Evolutionary conservation across 2,329 filamentous ascomycete species (phyloP).

Genomic region (Alternaria postmessia): DNA sequence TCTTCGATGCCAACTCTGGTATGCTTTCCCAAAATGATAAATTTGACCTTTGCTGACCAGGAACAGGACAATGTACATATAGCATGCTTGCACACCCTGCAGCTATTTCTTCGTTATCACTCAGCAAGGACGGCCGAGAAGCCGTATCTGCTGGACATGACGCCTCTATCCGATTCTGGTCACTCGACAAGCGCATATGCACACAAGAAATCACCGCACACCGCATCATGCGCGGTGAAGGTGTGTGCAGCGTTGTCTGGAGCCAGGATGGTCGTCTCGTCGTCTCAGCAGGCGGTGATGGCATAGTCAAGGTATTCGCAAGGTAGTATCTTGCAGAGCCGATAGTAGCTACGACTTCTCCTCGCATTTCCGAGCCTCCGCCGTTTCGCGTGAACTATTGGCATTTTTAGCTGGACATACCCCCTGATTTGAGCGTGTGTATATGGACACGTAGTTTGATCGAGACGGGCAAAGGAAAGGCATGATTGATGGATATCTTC

Average conservation of each 20-base stretch:
- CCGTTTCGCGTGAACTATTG: constrained; percentile 22
- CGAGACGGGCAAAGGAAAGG: constrained; percentile 9
- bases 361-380: constrained; percentile 12
- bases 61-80: constrained; percentile 94
- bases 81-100: constrained; percentile 97
- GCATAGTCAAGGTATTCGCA: constrained; percentile 89
- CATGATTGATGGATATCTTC: constrained; percentile 26
- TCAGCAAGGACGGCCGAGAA: constrained; percentile 92
- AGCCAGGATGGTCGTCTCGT: constrained; percentile 95
- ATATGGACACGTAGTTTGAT: constrained; percentile 4
- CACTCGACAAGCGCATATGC: constrained; percentile 91
- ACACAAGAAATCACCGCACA: constrained; percentile 95
- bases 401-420: constrained; percentile 34
- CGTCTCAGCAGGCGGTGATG: constrained; percentile 92
- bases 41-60: constrained; percentile 14
- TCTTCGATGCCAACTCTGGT: constrained; percentile 99
- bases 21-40: constrained; percentile 56
- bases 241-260: constrained; percentile 94
- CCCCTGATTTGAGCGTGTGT: constrained; percentile 10
- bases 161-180: constrained; percentile 95
- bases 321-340: constrained; percentile 34
- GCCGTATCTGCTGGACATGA: constrained; percentile 96
- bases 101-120: constrained; percentile 87
- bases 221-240: constrained; percentile 93
- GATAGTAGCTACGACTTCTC: constrained; percentile 14